phyloP scores from a whole-genome alignment of 257 asterid species.

The Salvia hispanica region DNA sequence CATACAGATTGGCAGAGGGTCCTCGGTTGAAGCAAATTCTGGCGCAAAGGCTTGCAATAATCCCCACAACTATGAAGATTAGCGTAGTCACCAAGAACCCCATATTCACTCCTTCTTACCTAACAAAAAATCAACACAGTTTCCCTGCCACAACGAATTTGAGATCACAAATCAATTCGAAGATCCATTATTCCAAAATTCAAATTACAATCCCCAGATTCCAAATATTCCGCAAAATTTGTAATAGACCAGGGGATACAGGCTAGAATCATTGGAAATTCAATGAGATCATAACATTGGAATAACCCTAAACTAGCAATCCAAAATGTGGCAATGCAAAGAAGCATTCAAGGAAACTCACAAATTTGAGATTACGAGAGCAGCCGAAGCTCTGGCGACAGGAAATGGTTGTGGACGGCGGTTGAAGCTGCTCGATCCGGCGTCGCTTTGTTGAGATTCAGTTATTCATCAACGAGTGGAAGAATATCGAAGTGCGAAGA shows the following conservation, averaged over 20 bases:
- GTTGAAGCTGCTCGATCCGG: conserved; percentile 42
- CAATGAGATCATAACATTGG: conserved; percentile 24
- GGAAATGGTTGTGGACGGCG: conserved; percentile 25
- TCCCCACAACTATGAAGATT: conserved; percentile 67
- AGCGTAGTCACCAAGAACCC: conserved; percentile 78
- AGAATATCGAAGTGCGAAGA: conserved; percentile 6
- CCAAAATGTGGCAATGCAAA: neutral
- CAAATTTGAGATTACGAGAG: conserved; percentile 9
- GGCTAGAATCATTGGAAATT: conserved; percentile 4
- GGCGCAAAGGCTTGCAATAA: conserved; percentile 65
- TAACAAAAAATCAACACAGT: neutral
- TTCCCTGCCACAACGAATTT: conserved; percentile 30
- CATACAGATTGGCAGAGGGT: conserved; percentile 91
- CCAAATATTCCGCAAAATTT: neutral
- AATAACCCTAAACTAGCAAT: conserved; percentile 7
- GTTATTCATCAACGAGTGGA: conserved; percentile 19
- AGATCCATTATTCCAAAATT: conserved; percentile 23
- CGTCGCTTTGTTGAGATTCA: conserved; percentile 31
- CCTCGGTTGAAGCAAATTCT: conserved; percentile 91
- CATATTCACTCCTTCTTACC: conserved; percentile 44
- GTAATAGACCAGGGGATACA: neutral
- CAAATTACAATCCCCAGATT: conserved; percentile 3
- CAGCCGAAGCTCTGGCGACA: conserved; percentile 28
- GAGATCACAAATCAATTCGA: conserved; percentile 24
- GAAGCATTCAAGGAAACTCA: conserved; percentile 16